A percentile compares a stretch with the other conserved stretches of the same genome.
These are phyloP conservation scores for Fomitiporia mediterranea DNA, from an alignment of 1,284 basidiomycete genomes.

Conservation along the genomic window DNA sequence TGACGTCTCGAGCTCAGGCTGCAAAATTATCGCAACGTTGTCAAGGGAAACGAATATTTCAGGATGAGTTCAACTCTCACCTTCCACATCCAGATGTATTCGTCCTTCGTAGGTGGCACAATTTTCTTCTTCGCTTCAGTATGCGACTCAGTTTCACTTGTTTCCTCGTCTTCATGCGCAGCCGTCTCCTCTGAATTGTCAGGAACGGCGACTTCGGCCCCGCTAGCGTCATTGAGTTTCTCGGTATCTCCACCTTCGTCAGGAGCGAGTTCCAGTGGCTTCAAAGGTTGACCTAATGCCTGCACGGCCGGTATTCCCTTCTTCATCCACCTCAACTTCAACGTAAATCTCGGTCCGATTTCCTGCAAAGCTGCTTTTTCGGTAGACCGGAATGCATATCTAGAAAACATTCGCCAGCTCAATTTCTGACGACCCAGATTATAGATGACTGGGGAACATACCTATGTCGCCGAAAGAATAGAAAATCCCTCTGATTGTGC, in stretches of 20 bases:
- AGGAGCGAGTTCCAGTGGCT: constrained; percentile 59
- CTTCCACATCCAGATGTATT: constrained; percentile 81
- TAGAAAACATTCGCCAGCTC: constrained; percentile 29
- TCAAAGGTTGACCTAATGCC: constrained; percentile 55
- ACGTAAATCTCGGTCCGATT: constrained; percentile 95
- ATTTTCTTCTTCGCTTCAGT: constrained; percentile 22
- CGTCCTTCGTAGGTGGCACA: constrained; percentile 57
- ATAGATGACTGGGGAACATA: constrained; percentile 31
- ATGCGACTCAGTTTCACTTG: constrained; percentile 18
- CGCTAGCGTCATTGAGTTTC: constrained; percentile 14
- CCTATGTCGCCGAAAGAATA: constrained; percentile 96
- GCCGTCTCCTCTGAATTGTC: constrained; percentile 4
- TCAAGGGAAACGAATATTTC: background rate
- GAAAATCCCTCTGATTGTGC: constrained; percentile 97
- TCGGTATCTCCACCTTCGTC: constrained; percentile 40
- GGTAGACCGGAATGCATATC: constrained; percentile 88
- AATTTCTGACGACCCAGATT: constrained; percentile 4
- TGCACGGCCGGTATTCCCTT: constrained; percentile 83
- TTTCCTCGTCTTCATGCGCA: constrained; percentile 17
- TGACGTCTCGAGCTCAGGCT: constrained; percentile 77
- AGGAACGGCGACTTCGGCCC: background rate
- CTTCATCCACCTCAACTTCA: constrained; percentile 88
- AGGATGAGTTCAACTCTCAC: constrained; percentile 35
- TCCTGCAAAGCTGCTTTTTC: constrained; percentile 95
- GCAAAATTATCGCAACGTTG: constrained; percentile 15